Evolutionary conservation across 257 asterid genomes (phyloP), one percentile per base, ranked within the genome.

Genomic region (Eucommia ulmoides): DNA sequence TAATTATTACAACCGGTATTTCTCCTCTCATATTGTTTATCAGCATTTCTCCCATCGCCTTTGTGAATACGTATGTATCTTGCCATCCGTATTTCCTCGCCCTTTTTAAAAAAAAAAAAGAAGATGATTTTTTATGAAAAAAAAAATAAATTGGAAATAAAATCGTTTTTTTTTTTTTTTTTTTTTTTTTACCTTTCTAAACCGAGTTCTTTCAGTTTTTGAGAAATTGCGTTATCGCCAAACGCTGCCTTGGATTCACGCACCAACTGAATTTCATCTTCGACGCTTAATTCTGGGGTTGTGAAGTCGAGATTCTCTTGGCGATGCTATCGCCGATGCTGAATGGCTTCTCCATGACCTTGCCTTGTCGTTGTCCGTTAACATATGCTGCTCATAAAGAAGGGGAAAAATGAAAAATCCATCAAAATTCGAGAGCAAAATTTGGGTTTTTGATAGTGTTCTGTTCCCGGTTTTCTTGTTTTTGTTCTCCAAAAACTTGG

Each of bases 31-130:
- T 51, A 45, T 64, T 75, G 51, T 86, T 84, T 20, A 91, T 79
- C 96, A 83, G 75, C 99, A 91, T 91, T 75, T 91, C 99, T 58
- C 99, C 99, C 96, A 91, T 91, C 2, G 96, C 99, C 66, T 91
- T 91, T 17, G 99, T 86, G 58, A 86, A 86, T 19, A 79, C 96
- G 56, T 91, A 86, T 0, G 96, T 83, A 66, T 86, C 99, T 78
- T 86, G 96, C 99, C 99, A 91, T 8, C 99, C 96, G n/a, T 73
- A 81, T 62, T 81, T 81, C 71, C 81, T 91, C 25, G 99, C 96
- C 76, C 99, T 91, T 79, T 24, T 45, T 18, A 53, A 12, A 44
- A 44, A 24, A 52, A 25, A 23, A 26, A 42, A 23, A 51, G 33
- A 25, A 29, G 12, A 29, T 29, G 12, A 12, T 26, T 26, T 26